These are phyloP conservation scores for Xylariaceae sp. DNA, from an alignment of 2,329 filamentous ascomycete species.

Conservation along the genomic window DNA sequence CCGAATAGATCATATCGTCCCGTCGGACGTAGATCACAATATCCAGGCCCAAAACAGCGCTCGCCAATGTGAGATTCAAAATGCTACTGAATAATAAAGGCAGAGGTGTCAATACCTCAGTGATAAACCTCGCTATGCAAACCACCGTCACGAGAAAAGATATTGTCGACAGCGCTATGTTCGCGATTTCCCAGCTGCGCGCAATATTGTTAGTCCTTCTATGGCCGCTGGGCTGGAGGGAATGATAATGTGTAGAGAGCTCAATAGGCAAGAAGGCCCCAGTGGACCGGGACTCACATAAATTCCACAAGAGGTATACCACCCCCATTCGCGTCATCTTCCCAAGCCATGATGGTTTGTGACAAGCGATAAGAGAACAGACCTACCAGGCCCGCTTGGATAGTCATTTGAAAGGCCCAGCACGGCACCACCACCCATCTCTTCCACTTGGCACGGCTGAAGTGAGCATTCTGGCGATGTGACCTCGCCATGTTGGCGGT, in stretches of 20 bases:
- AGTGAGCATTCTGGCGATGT: conserved; percentile 48
- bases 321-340: conserved; percentile 37
- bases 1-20: conserved; percentile 43
- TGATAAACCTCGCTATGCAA: conserved; percentile 42
- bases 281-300: conserved; percentile 39
- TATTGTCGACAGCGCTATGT: conserved; percentile 44
- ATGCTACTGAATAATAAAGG: conserved; percentile 48
- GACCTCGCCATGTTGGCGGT: conserved; percentile 32
- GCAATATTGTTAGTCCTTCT: background rate
- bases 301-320: conserved; percentile 42
- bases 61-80: conserved; percentile 44
- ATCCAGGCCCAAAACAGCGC: conserved; percentile 46
- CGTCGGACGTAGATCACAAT: conserved; percentile 44
- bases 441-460: conserved; percentile 48
- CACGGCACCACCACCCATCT: conserved; percentile 42
- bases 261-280: background rate
- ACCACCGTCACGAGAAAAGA: conserved; percentile 42
- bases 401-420: conserved; percentile 44
- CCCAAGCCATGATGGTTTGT: conserved; percentile 39
- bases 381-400: conserved; percentile 44
- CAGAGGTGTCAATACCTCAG: conserved; percentile 50
- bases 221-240: background rate
- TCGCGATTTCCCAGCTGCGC: conserved; percentile 48
- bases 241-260: background rate
- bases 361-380: conserved; percentile 50